A percentile compares a stretch with the other conserved stretches of the same genome.
Conservation (phyloP, 2,329 filamentous ascomycete genomes). For the Colletotrichum sp. region DNA sequence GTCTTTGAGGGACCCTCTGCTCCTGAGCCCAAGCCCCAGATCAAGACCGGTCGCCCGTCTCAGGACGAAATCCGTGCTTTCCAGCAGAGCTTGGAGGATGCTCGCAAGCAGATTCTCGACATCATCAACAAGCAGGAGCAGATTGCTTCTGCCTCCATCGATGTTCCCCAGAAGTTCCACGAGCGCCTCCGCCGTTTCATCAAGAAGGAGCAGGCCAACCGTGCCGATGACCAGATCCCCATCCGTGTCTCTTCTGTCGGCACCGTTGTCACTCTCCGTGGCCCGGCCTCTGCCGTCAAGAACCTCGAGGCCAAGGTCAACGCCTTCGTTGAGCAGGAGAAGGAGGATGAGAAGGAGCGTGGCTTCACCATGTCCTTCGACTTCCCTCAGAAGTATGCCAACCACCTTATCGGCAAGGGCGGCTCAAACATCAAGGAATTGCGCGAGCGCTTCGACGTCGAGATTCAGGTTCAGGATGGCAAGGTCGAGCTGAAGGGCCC, state of each 20-base stretch:
- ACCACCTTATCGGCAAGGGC: slow-evolving; percentile 76
- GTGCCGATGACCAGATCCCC: slow-evolving; percentile 62
- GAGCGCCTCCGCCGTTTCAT: slow-evolving; percentile 68
- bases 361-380: slow-evolving; percentile 87
- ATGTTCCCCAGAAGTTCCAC: slow-evolving; percentile 68
- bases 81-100: slow-evolving; percentile 59
- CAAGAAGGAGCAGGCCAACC: slow-evolving; percentile 65
- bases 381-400: slow-evolving; percentile 93
- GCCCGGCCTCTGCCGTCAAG: slow-evolving; percentile 75
- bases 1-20: slow-evolving; percentile 71
- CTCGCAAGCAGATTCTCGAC: slow-evolving; percentile 60
- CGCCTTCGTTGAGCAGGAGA: slow-evolving; percentile 84
- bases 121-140: slow-evolving; percentile 65
- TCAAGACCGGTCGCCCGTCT: slow-evolving; percentile 22
- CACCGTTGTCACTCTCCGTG: slow-evolving; percentile 74
- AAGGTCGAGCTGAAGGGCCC: slow-evolving; percentile 96
- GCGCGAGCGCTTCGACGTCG: slow-evolving; percentile 70
- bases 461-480: slow-evolving; percentile 90
- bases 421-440: slow-evolving; percentile 71
- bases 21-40: slow-evolving; percentile 19
- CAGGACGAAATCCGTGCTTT: slow-evolving; percentile 57
- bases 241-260: slow-evolving; percentile 64
- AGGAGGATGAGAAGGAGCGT: slow-evolving; percentile 91
- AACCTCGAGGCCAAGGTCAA: slow-evolving; percentile 75
- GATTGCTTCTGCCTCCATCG: slow-evolving; percentile 54